Base-by-base conservation (phyloP, 305 asterid genomes). In the Ilex paraguariensis region DNA sequence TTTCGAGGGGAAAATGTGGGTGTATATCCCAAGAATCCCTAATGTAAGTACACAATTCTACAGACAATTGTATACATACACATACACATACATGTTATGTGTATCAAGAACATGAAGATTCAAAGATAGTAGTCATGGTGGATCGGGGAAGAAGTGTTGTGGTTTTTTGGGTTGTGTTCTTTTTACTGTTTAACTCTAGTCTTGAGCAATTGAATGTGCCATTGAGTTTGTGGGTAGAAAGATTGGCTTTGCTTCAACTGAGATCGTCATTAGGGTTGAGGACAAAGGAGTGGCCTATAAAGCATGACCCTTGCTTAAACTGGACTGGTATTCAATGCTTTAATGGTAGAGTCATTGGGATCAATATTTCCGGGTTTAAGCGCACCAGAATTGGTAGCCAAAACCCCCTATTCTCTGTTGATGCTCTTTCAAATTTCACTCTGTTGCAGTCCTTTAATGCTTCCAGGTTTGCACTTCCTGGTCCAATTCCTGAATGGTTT, bases 401-500 rank as follows among this genome's bases (percentile, higher is more conserved):
- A 70, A 84, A 66, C 68, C 87, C 87, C 55, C 73, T 52, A 44
- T 84, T 84, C 50, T 73, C 78, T 8, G 79, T 81, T 31, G 96
- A 87, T 32, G 77, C 91, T 57, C 83, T 92, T n/a, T 86, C 69
- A 71, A 89, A 84, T 78, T 76, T 92, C 73, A 81, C 91, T 65
- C 68, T 57, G 13, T 67, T 92, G 63, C 70, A 75, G 7, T 73
- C 84, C 9, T 89, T 92, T 64, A 89, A 87, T 59, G 94, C 98
- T 54, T 92, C 98, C 0, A 62, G 73, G 66, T 84, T 92, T 50
- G 61, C 67, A 4, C 91, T 92, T 31, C 90, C 85, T 0, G 98
- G 90, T 8, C 31, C 79, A 11, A 81, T 92, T 49, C 98, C 97
- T 1, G 81, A 71, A 2, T 87, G 96, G 98, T 73, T 92, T 39